Conservation (phyloP, 345 rosid genomes). For the Nasturtium officinale region DNA sequence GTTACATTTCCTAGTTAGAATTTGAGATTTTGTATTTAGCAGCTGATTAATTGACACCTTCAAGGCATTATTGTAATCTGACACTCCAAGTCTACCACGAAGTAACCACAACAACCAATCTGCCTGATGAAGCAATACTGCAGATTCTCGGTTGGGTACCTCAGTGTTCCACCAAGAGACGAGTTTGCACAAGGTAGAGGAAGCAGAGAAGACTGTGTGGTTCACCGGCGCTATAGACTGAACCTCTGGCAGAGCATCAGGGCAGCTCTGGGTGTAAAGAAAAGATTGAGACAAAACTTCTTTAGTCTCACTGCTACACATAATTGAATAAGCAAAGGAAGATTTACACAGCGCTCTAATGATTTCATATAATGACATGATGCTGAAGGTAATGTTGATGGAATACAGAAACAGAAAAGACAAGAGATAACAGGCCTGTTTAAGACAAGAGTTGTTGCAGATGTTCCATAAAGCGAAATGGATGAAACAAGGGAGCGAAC, state of each 20-base stretch:
- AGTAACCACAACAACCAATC: slow-evolving; percentile 98
- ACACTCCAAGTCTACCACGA: slow-evolving; percentile 85
- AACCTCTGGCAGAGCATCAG: slow-evolving; percentile 69
- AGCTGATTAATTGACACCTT: slow-evolving; percentile 38
- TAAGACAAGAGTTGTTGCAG: slow-evolving; percentile 83
- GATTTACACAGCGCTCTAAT: not conserved
- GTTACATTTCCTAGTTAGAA: too few species aligned
- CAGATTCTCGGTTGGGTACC: slow-evolving; percentile 53
- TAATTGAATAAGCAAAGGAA: slow-evolving; percentile 3
- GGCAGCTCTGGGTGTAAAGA: slow-evolving; percentile 81
- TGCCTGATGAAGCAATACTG: slow-evolving; percentile 76
- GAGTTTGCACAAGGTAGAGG: slow-evolving; percentile 91
- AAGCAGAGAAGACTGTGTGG: slow-evolving; percentile 89
- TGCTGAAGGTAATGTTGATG: not conserved
- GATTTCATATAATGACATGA: slow-evolving; percentile 7
- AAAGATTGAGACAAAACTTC: slow-evolving; percentile 70
- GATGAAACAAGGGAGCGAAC: slow-evolving; percentile 64
- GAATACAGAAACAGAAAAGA: slow-evolving; percentile 8
- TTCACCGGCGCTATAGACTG: slow-evolving; percentile 81
- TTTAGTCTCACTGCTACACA: slow-evolving; percentile 59
- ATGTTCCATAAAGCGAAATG: slow-evolving; percentile 87
- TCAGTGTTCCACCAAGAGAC: slow-evolving; percentile 81
- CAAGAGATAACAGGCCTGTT: slow-evolving; percentile 54
- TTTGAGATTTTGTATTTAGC: not conserved
- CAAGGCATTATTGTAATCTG: slow-evolving; percentile 90